Conservation (phyloP, 768 basidiomycete genomes). For the Leccinum aurantiacum region DNA sequence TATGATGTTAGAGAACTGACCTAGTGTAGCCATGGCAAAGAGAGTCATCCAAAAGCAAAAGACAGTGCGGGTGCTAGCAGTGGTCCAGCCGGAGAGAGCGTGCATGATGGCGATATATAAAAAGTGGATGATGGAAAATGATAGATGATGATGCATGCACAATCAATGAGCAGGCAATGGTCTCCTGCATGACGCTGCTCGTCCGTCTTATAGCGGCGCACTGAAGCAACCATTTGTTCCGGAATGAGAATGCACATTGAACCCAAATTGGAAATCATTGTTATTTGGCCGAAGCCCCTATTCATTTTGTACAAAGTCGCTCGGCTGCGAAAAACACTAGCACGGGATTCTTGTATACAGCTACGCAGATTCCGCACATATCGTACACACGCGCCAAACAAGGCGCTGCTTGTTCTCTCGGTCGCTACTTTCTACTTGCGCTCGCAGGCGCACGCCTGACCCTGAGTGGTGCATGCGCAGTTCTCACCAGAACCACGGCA, state of each 20-base stretch:
- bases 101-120: constrained; percentile 12
- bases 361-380: not conserved
- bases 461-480: constrained; percentile 20
- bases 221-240: not conserved
- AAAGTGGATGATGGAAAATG: not conserved
- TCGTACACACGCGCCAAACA: constrained; percentile 8
- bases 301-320: constrained; percentile 9
- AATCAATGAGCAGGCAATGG: constrained; percentile 13
- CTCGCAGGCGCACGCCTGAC: constrained; percentile 17
- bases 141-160: constrained; percentile 1
- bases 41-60: constrained; percentile 24
- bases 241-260: constrained; percentile 5
- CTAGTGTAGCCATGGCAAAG: constrained; percentile 20
- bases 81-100: not conserved
- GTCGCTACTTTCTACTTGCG: constrained; percentile 16
- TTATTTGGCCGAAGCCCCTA: not conserved
- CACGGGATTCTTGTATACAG: not conserved
- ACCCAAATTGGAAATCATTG: constrained; percentile 11
- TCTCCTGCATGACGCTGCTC: not conserved
- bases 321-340: not conserved
- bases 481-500: constrained; percentile 20
- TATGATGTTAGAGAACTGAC: constrained; percentile 9
- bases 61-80: constrained; percentile 9
- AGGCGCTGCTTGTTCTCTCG: constrained; percentile 10
- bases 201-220: constrained; percentile 7